These are phyloP conservation scores for Calocybe gangraenosa DNA, from an alignment of 768 basidiomycete species.

Conservation along the genomic window DNA sequence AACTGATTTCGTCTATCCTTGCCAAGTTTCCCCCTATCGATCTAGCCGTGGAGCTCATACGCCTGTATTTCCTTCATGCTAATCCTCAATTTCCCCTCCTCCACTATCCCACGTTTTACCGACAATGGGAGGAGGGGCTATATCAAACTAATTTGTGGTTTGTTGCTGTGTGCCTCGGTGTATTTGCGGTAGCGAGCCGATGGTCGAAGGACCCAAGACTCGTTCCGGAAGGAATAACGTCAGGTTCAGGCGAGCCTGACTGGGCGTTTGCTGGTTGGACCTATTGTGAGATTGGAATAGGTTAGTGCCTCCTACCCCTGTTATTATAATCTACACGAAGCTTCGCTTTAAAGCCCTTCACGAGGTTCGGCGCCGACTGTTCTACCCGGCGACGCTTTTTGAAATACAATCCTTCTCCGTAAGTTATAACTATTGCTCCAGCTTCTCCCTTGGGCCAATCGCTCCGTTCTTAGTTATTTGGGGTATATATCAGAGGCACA, in stretches of 20 bases:
- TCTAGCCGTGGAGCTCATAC: conserved; percentile 54
- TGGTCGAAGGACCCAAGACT: conserved; percentile 64
- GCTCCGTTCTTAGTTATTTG: conserved; percentile 36
- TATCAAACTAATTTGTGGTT: conserved; percentile 59
- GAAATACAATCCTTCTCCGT: conserved; percentile 58
- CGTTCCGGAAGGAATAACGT: conserved; percentile 25
- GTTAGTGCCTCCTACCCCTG: conserved; percentile 26
- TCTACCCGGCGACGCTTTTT: conserved; percentile 55
- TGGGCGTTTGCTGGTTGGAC: conserved; percentile 58
- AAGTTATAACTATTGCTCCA: conserved; percentile 18
- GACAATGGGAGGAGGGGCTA: conserved; percentile 50
- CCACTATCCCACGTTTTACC: conserved; percentile 66
- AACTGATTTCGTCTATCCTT: conserved; percentile 29
- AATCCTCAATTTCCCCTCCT: conserved; percentile 64
- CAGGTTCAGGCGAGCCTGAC: conserved; percentile 26
- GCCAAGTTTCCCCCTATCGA: conserved; percentile 59
- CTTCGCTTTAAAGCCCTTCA: conserved; percentile 43
- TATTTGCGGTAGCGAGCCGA: conserved; percentile 70
- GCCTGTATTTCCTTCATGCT: conserved; percentile 61
- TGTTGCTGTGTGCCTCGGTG: conserved; percentile 49
- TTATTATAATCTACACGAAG: conserved; percentile 3
- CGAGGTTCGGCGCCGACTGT: conserved; percentile 42
- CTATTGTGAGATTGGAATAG: conserved; percentile 55
- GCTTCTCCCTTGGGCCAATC: neutral
- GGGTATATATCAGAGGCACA: conserved; percentile 51